phyloP scores from a whole-genome alignment of 352 stramenopile species.

The Plasmopara halstedii region DNA sequence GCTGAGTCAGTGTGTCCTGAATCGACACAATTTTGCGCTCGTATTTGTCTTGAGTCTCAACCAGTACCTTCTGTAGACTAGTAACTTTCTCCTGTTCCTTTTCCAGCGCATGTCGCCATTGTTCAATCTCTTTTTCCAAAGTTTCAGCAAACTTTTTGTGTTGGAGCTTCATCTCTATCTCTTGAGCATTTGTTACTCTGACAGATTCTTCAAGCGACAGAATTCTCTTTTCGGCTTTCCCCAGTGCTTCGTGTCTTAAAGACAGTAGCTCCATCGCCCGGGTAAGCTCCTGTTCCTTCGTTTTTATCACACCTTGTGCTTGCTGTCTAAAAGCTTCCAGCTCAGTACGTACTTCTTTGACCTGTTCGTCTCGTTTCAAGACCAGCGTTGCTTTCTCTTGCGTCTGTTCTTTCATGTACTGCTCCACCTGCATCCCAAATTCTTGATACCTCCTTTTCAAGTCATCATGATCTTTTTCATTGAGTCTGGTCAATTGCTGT shows the following conservation, averaged over 20 bases:
- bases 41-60: slow-evolving; percentile 34
- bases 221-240: slow-evolving; percentile 46
- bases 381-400: slow-evolving; percentile 35
- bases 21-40: slow-evolving; percentile 41
- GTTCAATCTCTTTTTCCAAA: slow-evolving; percentile 49
- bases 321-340: slow-evolving; percentile 29
- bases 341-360: slow-evolving; percentile 29
- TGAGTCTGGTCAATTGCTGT: slow-evolving; percentile 18
- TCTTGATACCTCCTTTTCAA: slow-evolving; percentile 63
- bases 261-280: slow-evolving; percentile 46
- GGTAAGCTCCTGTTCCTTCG: slow-evolving; percentile 47
- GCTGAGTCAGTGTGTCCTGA: slow-evolving; percentile 38
- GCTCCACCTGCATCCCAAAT: slow-evolving; percentile 63
- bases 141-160: slow-evolving; percentile 27
- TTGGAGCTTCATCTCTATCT: slow-evolving; percentile 38
- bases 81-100: slow-evolving; percentile 41
- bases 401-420: slow-evolving; percentile 66
- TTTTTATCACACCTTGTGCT: slow-evolving; percentile 33
- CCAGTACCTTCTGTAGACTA: slow-evolving; percentile 18
- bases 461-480: slow-evolving; percentile 48
- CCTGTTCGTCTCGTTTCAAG: slow-evolving; percentile 25
- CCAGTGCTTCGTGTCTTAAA: slow-evolving; percentile 44
- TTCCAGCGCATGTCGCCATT: slow-evolving; percentile 36
- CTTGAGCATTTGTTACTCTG: slow-evolving; percentile 17
- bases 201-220: slow-evolving; percentile 31